A percentile compares a stretch with the other conserved stretches of the same genome.
Conservation (phyloP, 106 monocot species). For the Hemerocallis citrina region DNA sequence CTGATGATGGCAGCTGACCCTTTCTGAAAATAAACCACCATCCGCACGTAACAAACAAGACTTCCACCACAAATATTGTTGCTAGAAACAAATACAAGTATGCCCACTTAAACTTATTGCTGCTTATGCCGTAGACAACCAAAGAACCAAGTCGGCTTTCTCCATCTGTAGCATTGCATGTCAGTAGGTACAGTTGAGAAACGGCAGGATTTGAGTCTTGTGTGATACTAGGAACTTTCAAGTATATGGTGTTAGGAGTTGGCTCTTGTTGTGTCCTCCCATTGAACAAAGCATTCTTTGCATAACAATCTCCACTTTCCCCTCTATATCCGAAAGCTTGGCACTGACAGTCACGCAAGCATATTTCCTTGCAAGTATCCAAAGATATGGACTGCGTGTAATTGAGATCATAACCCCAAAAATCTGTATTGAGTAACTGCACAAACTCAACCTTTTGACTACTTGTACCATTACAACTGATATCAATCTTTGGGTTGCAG, state of each 20-base stretch:
- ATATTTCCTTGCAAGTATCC: slow-evolving; percentile 26
- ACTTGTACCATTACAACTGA: neutral
- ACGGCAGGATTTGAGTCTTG: neutral
- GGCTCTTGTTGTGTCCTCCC: slow-evolving; percentile 16
- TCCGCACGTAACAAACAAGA: slow-evolving; percentile 30
- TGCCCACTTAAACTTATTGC: slow-evolving; percentile 9
- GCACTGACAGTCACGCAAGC: slow-evolving; percentile 16
- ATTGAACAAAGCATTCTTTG: slow-evolving; percentile 35
- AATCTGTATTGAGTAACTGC: slow-evolving; percentile 22
- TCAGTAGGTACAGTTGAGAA: neutral
- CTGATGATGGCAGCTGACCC: neutral
- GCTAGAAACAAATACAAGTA: slow-evolving; percentile 32
- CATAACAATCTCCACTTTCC: slow-evolving; percentile 24
- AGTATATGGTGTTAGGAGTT: slow-evolving; percentile 12
- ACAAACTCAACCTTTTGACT: slow-evolving; percentile 17
- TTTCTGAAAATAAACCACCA: slow-evolving; percentile 45
- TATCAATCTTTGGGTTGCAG: slow-evolving; percentile 27
- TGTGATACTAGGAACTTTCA: slow-evolving; percentile 18
- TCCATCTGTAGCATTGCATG: slow-evolving; percentile 11
- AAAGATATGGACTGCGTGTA: slow-evolving; percentile 3
- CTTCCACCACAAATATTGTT: slow-evolving; percentile 27
- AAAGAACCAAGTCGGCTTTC: neutral
- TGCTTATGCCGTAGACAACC: neutral
- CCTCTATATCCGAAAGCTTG: slow-evolving; percentile 30
- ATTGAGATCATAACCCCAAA: slow-evolving; percentile 45